Evolutionary conservation across 2,329 filamentous ascomycete species (phyloP).

Genomic region (Colletotrichum liaoningense): DNA sequence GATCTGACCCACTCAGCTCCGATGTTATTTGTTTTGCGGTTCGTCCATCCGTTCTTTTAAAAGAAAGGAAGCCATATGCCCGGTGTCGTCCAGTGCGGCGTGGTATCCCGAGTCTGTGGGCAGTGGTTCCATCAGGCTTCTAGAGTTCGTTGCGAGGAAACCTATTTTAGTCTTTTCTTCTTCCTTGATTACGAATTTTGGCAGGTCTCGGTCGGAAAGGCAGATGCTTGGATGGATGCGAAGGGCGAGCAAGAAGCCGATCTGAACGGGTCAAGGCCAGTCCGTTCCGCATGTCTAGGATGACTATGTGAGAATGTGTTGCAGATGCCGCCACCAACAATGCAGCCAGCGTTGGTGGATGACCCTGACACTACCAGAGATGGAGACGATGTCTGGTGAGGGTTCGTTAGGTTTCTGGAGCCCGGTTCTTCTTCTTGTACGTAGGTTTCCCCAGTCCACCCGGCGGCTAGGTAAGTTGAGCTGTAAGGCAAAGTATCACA

Average conservation of each 20-base stretch:
- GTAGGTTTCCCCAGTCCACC: neutral
- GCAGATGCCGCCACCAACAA: constrained; percentile 27
- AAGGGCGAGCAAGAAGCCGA: neutral
- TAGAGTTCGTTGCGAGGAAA: constrained; percentile 10
- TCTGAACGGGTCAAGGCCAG: neutral
- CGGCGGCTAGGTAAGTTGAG: constrained; percentile 2
- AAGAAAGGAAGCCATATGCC: constrained; percentile 13
- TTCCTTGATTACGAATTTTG: neutral
- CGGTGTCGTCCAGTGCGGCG: constrained; percentile 24
- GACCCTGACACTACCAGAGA: constrained; percentile 12
- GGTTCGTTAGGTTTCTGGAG: constrained; percentile 11
- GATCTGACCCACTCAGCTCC: neutral
- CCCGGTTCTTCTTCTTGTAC: constrained; percentile 1
- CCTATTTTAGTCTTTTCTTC: constrained; percentile 7
- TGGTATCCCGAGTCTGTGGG: constrained; percentile 4
- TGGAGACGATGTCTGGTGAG: neutral
- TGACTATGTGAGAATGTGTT: constrained; percentile 12
- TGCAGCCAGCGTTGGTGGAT: constrained; percentile 6
- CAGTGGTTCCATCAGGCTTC: constrained; percentile 18
- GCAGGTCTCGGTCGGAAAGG: constrained; percentile 11
- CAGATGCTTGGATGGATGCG: constrained; percentile 10
- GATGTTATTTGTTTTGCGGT: constrained; percentile 9
- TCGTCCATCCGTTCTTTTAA: constrained; percentile 26
- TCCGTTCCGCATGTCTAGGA: constrained; percentile 12
- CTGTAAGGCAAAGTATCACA: neutral